Percentiles rank a stretch among this genome's conserved stretches.
Evolutionary conservation across 305 asterid species (phyloP).

Genomic region (Fraxinus dipetala): DNA sequence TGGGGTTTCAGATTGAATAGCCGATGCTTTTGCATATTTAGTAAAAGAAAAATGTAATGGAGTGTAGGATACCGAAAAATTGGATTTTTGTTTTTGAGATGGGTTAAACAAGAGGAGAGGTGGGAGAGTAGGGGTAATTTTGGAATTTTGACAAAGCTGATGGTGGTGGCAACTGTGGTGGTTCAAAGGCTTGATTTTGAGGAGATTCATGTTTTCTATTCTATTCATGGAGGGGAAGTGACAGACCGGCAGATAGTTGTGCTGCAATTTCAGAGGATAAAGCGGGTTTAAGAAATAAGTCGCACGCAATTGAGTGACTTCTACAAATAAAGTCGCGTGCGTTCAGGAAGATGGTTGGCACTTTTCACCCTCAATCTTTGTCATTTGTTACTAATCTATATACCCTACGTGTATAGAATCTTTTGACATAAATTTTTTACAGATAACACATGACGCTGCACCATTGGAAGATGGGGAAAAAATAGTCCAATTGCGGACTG

Average conservation of each 20-base stretch:
- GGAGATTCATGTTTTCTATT: slow-evolving; percentile 34
- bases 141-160: slow-evolving; percentile 10
- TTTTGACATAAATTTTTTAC: too few species aligned
- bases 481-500: too few species aligned
- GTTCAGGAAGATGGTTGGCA: background rate
- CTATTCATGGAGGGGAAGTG: slow-evolving; percentile 14
- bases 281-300: background rate
- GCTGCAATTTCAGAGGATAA: background rate
- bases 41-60: slow-evolving; percentile 24
- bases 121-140: slow-evolving; percentile 13
- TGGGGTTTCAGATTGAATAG: slow-evolving; percentile 34
- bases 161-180: slow-evolving; percentile 6
- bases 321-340: background rate
- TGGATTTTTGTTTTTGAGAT: slow-evolving; percentile 18
- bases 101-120: slow-evolving; percentile 10
- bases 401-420: too few species aligned
- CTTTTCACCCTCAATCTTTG: background rate
- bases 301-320: background rate
- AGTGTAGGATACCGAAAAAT: slow-evolving; percentile 15
- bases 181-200: slow-evolving; percentile 29
- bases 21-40: slow-evolving; percentile 24
- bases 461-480: too few species aligned
- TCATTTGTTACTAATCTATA: background rate
- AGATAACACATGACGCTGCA: too few species aligned
- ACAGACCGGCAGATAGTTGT: background rate